Evolutionary conservation across 495 filamentous ascomycete genomes (phyloP).

Genomic region (Penicillium arizonense): DNA sequence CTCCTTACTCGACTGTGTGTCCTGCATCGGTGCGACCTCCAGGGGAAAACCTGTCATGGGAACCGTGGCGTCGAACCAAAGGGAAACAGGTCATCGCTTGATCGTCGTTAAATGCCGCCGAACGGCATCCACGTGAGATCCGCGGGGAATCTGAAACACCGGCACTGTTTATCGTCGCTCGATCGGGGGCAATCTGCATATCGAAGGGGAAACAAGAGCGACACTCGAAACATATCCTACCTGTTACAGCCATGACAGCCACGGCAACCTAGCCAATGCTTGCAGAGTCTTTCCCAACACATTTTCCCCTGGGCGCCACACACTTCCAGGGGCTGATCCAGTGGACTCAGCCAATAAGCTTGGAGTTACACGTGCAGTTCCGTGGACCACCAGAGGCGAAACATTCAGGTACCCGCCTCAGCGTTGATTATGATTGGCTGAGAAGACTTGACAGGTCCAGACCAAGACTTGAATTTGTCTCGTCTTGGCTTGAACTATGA

Average conservation of each 20-base stretch:
- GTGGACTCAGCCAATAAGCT: slow-evolving; percentile 16
- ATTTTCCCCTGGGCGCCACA: slow-evolving; percentile 25
- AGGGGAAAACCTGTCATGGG: slow-evolving; percentile 3
- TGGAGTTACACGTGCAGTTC: slow-evolving; percentile 10
- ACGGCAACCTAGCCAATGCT: no score
- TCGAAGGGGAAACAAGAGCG: not conserved
- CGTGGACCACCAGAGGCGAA: slow-evolving; percentile 10
- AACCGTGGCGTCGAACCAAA: slow-evolving; percentile 6
- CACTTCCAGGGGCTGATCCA: slow-evolving; percentile 22
- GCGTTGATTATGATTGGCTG: slow-evolving; percentile 17
- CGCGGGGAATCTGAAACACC: slow-evolving; percentile 28
- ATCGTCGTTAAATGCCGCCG: slow-evolving; percentile 26
- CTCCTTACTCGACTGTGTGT: slow-evolving; percentile 14
- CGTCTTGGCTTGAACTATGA: not conserved
- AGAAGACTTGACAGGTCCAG: slow-evolving; percentile 24
- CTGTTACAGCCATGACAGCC: no score
- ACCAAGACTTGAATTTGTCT: slow-evolving; percentile 5
- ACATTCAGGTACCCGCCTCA: slow-evolving; percentile 30
- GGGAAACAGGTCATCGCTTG: slow-evolving; percentile 8
- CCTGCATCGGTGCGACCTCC: not conserved
- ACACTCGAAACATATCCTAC: no score
- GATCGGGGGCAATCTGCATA: not conserved
- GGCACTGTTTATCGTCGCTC: slow-evolving; percentile 9
- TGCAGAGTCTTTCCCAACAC: not conserved
- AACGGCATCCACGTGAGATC: slow-evolving; percentile 30